Conservation (phyloP, 495 filamentous ascomycete species). For the Aspergillus cristatus region DNA sequence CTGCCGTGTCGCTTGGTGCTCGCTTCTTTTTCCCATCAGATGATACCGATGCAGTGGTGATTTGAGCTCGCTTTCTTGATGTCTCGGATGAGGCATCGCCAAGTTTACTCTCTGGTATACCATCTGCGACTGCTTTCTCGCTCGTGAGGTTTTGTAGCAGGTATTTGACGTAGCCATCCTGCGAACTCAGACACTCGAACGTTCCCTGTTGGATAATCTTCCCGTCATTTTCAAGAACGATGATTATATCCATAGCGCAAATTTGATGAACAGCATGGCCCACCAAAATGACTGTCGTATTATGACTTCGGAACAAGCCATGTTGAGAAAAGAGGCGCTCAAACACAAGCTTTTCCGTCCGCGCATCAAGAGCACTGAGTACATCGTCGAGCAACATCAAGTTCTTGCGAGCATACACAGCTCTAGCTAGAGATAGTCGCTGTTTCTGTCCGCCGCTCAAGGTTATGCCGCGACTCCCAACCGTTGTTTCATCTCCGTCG, state of each 20-base stretch:
- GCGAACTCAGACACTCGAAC: conserved; percentile 35
- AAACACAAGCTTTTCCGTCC: conserved; percentile 53
- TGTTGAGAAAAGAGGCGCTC: conserved; percentile 44
- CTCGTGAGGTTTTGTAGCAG: no score
- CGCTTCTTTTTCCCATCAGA: no score
- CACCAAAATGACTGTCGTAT: conserved; percentile 45
- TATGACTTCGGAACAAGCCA: conserved; percentile 41
- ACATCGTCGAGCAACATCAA: conserved; percentile 45
- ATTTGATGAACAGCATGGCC: no score
- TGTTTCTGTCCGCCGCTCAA: conserved; percentile 53
- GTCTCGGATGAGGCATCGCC: no score
- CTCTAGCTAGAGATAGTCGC: not conserved
- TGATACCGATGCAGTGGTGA: no score
- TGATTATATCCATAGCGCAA: no score
- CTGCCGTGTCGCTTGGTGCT: no score
- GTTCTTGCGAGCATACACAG: conserved; percentile 8
- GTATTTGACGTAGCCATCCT: conserved; percentile 42
- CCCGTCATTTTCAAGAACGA: conserved; percentile 38
- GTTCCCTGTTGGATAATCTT: conserved; percentile 42
- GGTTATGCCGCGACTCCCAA: conserved; percentile 56
- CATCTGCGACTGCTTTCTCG: no score
- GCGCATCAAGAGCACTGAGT: conserved; percentile 50
- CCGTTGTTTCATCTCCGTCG: conserved; percentile 46
- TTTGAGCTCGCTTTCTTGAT: no score
- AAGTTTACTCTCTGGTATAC: no score